Base-by-base conservation (phyloP, 108 stramenopile genomes). In the Fragilariopsis cylindrus region DNA sequence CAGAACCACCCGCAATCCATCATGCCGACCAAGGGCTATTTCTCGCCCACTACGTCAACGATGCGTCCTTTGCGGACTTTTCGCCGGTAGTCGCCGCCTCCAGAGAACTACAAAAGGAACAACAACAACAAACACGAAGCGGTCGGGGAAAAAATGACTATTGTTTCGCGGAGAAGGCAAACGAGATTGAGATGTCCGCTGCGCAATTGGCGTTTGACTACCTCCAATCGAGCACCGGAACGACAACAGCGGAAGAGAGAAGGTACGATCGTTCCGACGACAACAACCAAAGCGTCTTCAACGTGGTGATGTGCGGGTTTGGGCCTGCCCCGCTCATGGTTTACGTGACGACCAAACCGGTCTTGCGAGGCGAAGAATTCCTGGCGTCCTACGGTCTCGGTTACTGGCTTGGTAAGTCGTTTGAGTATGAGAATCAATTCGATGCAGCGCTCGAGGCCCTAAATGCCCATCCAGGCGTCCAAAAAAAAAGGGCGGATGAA, bases 331-430 rank as follows among this genome's bases (percentile, higher is more conserved):
- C 52, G 13, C 52, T 53, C 52, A 53, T 53, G 52, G 52, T 15
- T 15, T 53, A 53, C 52, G 52, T 53, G 52, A 53, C 52, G 13
- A 53, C 52, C 11, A 53, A 53, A 15, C 13, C 52, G 13, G 52
- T 53, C 13, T 15, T 15, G 52, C 11, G 52, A 15, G 52, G 52
- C 52, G 13, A 53, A 11, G 52, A 53, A 15, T 53, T 53, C 52
- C 52, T 53, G 52, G 52, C 52, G 52, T 13, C 52, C 52, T 53
- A 53, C 52, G 52, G 52, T 15, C 52, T 53, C 52, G 52, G 52
- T 15, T 53, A 53, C 52, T 53, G 52, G 52, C 52, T 53, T 13
- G 52, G 52, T 1, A 53, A 53, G 52, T 11, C 52, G 13, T 53
- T 53, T 53, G 11, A 11, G 13, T 13, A 53, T 0, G 52, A 53